phyloP scores from a whole-genome alignment of 768 basidiomycete genomes.

The Suillus tomentosus region DNA sequence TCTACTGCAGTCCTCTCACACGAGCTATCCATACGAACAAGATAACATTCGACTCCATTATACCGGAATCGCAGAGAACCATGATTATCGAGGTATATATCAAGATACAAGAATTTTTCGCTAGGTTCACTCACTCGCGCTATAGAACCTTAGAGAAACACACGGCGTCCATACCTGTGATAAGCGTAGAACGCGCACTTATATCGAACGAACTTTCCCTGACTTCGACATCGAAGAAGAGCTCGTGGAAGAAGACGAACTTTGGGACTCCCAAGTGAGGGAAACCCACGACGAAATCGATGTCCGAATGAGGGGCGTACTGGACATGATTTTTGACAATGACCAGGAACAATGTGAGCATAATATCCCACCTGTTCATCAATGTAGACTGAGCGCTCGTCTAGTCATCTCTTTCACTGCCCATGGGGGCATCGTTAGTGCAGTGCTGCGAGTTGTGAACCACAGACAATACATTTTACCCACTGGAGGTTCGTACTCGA shows the following conservation, averaged over 20 bases:
- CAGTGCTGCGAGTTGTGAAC: constrained; percentile 50
- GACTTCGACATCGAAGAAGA: constrained; percentile 55
- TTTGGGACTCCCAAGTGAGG: constrained; percentile 57
- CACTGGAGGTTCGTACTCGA: constrained; percentile 59
- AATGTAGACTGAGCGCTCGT: not conserved
- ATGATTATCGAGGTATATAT: constrained; percentile 56
- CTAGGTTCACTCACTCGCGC: not conserved
- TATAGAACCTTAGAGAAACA: constrained; percentile 66
- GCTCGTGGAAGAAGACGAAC: constrained; percentile 62
- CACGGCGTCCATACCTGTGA: constrained; percentile 75
- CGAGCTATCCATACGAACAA: constrained; percentile 60
- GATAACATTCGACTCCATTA: constrained; percentile 49
- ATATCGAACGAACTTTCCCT: constrained; percentile 51
- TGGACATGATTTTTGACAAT: constrained; percentile 57
- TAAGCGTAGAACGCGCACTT: constrained; percentile 50
- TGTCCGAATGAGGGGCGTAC: constrained; percentile 47
- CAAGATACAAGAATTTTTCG: not conserved
- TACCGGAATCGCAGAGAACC: constrained; percentile 33
- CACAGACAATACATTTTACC: constrained; percentile 49
- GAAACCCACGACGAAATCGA: constrained; percentile 52
- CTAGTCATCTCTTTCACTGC: constrained; percentile 68
- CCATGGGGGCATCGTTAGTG: constrained; percentile 64
- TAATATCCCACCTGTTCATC: not conserved
- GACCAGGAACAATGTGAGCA: constrained; percentile 50
- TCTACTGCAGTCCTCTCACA: constrained; percentile 66